Percentiles rank a stretch among this genome's conserved stretches.
These are phyloP conservation scores for Penicillium palitans DNA, from an alignment of 2,329 filamentous ascomycete species.

Conservation along the genomic window DNA sequence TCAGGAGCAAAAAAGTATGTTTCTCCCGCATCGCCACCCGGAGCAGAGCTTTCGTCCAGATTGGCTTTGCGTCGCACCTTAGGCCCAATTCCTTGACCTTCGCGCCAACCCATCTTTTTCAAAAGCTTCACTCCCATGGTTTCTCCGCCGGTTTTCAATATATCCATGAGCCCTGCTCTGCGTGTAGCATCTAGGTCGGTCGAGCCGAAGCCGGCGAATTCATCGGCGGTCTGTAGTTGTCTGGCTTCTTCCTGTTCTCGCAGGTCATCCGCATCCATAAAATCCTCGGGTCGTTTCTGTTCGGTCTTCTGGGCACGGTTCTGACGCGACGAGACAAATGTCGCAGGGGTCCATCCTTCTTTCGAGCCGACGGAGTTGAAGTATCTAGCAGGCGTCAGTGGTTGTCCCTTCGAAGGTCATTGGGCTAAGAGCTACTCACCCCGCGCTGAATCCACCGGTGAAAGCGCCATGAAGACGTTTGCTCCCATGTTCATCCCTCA, in stretches of 20 bases:
- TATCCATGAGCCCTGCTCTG: slow-evolving; percentile 63
- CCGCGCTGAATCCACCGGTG: slow-evolving; percentile 93
- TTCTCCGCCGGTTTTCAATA: slow-evolving; percentile 72
- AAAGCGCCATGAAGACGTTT: slow-evolving; percentile 95
- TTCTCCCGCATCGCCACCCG: slow-evolving; percentile 43
- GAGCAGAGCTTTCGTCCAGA: slow-evolving; percentile 55
- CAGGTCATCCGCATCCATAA: slow-evolving; percentile 97
- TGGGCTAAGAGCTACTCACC: slow-evolving; percentile 56
- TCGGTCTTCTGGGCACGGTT: slow-evolving; percentile 61
- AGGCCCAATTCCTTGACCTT: slow-evolving; percentile 88
- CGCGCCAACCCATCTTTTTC: slow-evolving; percentile 92
- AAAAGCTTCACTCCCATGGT: slow-evolving; percentile 85
- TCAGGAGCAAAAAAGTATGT: slow-evolving; percentile 82
- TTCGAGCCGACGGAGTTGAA: slow-evolving; percentile 98
- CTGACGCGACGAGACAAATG: slow-evolving; percentile 84
- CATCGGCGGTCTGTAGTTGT: slow-evolving; percentile 69
- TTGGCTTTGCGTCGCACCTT: slow-evolving; percentile 75
- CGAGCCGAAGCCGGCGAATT: slow-evolving; percentile 74
- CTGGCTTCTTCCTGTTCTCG: slow-evolving; percentile 79
- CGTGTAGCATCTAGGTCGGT: slow-evolving; percentile 57
- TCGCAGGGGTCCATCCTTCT: slow-evolving; percentile 92
- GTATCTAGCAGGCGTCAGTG: slow-evolving; percentile 62
- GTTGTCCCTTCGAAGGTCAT: background rate
- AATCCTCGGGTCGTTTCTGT: slow-evolving; percentile 75
- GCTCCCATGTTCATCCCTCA: slow-evolving; percentile 85